A percentile compares a stretch with the other conserved stretches of the same genome.
Evolutionary conservation across 2,329 filamentous ascomycete species (phyloP).

Genomic region (Epichloe festucae): DNA sequence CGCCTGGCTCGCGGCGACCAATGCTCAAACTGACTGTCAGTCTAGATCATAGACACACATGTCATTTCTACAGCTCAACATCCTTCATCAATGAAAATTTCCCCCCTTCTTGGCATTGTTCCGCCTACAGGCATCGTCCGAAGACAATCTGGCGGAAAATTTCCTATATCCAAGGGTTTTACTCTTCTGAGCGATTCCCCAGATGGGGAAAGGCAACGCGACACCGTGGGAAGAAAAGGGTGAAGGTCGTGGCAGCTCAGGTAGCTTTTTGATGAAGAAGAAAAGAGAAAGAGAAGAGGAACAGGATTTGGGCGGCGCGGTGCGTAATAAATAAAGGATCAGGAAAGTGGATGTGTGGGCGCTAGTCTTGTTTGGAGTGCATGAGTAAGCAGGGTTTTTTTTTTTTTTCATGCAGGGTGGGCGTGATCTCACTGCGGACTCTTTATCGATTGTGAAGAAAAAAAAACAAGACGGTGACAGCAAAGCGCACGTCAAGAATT

Average conservation of each 20-base stretch:
- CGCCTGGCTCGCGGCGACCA: too few relatives aligned
- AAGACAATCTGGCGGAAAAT: conserved; percentile 32
- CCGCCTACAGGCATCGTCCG: conserved; percentile 30
- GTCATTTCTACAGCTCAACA: too few relatives aligned
- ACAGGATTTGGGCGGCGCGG: conserved; percentile 16
- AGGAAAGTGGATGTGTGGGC: background rate
- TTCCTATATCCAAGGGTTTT: conserved; percentile 51
- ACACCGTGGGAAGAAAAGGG: conserved; percentile 40
- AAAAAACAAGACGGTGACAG: too few relatives aligned
- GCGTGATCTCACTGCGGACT: too few relatives aligned
- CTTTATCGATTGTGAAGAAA: background rate
- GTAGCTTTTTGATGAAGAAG: conserved; percentile 50
- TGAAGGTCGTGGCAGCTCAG: conserved; percentile 53
- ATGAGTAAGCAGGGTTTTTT: background rate
- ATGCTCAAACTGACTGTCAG: too few relatives aligned
- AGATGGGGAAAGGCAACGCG: conserved; percentile 43
- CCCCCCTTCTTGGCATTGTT: conserved; percentile 47
- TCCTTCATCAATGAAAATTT: conserved; percentile 20
- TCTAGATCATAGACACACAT: background rate
- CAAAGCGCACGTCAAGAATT: too few relatives aligned
- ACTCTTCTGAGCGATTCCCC: conserved; percentile 44
- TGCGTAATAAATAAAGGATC: conserved; percentile 14
- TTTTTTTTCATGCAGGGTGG: background rate
- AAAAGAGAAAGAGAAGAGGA: conserved; percentile 24
- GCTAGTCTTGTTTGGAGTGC: conserved; percentile 11